Evolutionary conservation across 495 filamentous ascomycete species (phyloP).

Genomic region (Podospora conica): DNA sequence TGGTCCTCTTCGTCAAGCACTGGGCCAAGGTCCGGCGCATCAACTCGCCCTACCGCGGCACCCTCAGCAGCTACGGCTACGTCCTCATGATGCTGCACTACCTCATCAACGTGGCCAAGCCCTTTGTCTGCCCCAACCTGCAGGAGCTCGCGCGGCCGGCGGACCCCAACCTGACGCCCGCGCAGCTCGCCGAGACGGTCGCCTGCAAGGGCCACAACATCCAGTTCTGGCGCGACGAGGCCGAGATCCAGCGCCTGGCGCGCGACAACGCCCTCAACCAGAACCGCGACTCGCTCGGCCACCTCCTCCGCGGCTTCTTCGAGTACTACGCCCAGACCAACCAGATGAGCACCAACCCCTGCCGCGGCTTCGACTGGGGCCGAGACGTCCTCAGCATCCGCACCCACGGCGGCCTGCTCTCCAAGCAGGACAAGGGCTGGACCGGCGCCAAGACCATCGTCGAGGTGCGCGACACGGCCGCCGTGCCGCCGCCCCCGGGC

Average conservation of each 20-base stretch:
- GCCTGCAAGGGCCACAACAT: conserved; percentile 53
- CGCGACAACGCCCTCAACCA: conserved; percentile 45
- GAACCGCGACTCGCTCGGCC: conserved; percentile 56
- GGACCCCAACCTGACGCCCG: conserved; percentile 31
- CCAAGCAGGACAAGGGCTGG: conserved; percentile 73
- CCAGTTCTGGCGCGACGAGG: conserved; percentile 63
- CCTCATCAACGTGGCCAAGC: conserved; percentile 67
- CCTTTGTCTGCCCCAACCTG: conserved; percentile 74
- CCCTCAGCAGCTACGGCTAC: conserved; percentile 79
- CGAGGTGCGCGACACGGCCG: conserved; percentile 14
- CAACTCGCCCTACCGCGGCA: conserved; percentile 75
- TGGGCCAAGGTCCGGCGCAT: conserved; percentile 79
- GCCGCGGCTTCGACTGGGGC: conserved; percentile 62
- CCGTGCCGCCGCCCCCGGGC: conserved; percentile 8
- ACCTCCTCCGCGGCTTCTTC: conserved; percentile 69
- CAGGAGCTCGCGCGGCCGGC: conserved; percentile 50
- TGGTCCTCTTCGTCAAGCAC: conserved; percentile 75
- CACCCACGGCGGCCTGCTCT: conserved; percentile 57
- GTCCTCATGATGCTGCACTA: conserved; percentile 93
- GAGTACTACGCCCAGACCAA: conserved; percentile 63
- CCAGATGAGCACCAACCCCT: conserved; percentile 31
- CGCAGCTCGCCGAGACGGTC: conserved; percentile 35
- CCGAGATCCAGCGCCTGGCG: conserved; percentile 51
- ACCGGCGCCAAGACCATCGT: conserved; percentile 57
- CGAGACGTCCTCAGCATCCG: conserved; percentile 65